Evolutionary conservation across 1,284 basidiomycete genomes (phyloP).

Genomic region (Irpex lacteus): DNA sequence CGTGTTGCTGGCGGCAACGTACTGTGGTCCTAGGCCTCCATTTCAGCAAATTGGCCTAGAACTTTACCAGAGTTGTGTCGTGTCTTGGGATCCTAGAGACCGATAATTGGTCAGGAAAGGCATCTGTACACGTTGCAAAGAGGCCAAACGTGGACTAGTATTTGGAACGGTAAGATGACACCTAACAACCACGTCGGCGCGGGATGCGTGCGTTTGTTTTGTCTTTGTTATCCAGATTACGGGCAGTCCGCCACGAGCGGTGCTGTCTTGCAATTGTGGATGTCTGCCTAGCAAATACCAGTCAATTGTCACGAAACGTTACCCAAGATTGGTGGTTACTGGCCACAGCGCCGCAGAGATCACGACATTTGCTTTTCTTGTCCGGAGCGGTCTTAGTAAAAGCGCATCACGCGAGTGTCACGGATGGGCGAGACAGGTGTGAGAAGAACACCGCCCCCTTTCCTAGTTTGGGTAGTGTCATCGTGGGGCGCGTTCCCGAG

Average conservation of each 20-base stretch:
- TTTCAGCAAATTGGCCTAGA: neutral
- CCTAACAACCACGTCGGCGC: slow-evolving; percentile 1
- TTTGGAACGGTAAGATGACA: neutral
- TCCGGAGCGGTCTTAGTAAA: neutral
- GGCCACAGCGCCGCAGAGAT: neutral
- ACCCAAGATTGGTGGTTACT: neutral
- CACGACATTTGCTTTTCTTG: neutral
- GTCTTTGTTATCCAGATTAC: neutral
- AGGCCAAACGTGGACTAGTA: neutral
- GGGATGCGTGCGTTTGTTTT: neutral
- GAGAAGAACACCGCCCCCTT: slow-evolving; percentile 1
- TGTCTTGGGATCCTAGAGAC: neutral
- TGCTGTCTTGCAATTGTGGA: neutral
- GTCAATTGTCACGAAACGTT: neutral
- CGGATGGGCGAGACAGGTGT: neutral
- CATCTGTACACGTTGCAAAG: neutral
- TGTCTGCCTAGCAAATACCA: neutral
- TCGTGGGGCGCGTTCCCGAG: slow-evolving; percentile 5
- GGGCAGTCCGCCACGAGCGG: neutral
- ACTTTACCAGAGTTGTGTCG: neutral
- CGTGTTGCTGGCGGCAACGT: neutral
- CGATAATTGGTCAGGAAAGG: neutral
- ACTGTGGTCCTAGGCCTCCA: neutral
- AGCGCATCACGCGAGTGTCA: neutral
- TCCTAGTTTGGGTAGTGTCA: slow-evolving; percentile 7